Evolutionary conservation across 305 asterid species (phyloP).

Genomic region (Lippia alba): DNA sequence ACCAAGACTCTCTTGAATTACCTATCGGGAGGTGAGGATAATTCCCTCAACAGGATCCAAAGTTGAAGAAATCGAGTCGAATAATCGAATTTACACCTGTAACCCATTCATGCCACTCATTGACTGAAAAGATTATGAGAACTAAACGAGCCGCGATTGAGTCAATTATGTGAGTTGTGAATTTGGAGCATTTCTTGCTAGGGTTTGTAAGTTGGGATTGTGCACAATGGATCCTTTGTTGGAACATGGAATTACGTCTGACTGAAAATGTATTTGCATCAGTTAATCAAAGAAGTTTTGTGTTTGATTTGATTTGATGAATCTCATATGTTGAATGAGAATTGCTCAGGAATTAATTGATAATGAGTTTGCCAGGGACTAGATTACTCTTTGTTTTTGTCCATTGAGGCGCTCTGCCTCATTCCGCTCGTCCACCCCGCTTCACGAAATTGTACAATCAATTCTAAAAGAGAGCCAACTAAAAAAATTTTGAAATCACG

Average conservation of each 20-base stretch:
- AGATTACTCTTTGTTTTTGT: no score
- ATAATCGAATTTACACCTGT: conserved; percentile 9
- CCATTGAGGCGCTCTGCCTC: no score
- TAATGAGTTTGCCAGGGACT: no score
- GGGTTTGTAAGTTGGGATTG: conserved; percentile 18
- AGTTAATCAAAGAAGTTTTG: no score
- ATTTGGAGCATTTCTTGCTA: conserved; percentile 16
- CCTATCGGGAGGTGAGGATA: conserved; percentile 62
- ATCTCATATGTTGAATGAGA: no score
- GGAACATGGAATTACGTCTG: conserved; percentile 6
- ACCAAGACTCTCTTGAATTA: conserved; percentile 65
- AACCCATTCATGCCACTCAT: background rate
- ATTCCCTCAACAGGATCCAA: conserved; percentile 37
- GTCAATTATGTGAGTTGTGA: background rate
- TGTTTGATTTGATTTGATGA: no score
- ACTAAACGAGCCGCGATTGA: conserved; percentile 2
- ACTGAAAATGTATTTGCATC: conserved; percentile 11
- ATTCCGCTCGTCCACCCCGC: no score
- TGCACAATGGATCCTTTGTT: conserved; percentile 14
- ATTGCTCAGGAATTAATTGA: no score
- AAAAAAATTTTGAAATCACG: no score
- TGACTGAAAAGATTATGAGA: conserved; percentile 14
- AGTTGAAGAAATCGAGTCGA: conserved; percentile 27
- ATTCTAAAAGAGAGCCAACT: no score
- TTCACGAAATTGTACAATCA: no score